These are phyloP conservation scores for Cavenderia fasciculata DNA, from an alignment of 78 protist species.

Conservation along the genomic window DNA sequence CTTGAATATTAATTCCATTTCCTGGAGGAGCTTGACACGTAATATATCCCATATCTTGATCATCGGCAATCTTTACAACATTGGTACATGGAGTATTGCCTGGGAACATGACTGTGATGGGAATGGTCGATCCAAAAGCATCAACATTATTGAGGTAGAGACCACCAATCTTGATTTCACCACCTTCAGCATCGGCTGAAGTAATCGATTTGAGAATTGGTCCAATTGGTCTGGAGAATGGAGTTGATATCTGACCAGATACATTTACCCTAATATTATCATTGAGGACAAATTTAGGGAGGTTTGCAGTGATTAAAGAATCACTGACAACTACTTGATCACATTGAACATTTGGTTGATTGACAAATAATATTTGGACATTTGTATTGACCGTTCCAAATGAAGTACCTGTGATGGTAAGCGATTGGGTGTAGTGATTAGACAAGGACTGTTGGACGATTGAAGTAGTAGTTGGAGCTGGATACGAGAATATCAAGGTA, in stretches of 20 bases:
- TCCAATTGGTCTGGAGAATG: background rate
- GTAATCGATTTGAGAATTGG: slow-evolving; percentile 1
- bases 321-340: no score
- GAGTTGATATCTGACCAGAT: slow-evolving; percentile 5
- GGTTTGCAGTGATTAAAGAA: background rate
- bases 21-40: background rate
- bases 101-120: no score
- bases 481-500: background rate
- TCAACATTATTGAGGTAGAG: no score
- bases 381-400: no score
- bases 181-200: slow-evolving; percentile 4
- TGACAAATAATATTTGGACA: no score
- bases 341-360: no score
- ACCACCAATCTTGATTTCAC: slow-evolving; percentile 21
- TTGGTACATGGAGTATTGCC: no score
- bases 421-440: no score
- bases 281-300: background rate
- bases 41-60: background rate
- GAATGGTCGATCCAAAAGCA: no score
- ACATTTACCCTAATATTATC: background rate
- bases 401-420: no score
- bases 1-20: background rate
- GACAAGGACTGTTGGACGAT: no score
- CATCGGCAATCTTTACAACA: background rate
- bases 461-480: background rate